Percentiles rank a stretch among this genome's conserved stretches.
These are phyloP conservation scores for Aspergillus diversus DNA, from an alignment of 495 filamentous ascomycete genomes.

Conservation along the genomic window DNA sequence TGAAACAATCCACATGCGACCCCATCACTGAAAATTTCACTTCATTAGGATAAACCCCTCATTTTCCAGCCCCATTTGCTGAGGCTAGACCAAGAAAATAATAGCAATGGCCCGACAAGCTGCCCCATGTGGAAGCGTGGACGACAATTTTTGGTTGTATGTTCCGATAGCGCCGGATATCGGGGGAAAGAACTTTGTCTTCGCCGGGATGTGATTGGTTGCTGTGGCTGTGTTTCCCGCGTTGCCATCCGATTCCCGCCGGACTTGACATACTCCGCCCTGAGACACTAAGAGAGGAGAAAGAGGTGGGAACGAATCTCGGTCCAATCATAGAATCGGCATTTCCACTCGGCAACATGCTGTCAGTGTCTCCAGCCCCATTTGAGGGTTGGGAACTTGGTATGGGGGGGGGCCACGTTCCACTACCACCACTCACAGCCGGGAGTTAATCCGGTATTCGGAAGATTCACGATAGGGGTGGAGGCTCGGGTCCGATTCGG, in stretches of 20 bases:
- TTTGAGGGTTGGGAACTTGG: too few relatives aligned
- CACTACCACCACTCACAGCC: slow-evolving; percentile 7
- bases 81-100: too few relatives aligned
- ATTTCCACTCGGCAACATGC: slow-evolving; percentile 5
- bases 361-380: too few relatives aligned
- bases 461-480: slow-evolving; percentile 3
- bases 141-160: neutral
- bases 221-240: neutral
- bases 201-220: neutral
- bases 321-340: slow-evolving; percentile 5
- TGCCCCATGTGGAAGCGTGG: too few relatives aligned
- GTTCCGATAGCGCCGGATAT: slow-evolving; percentile 8
- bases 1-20: too few relatives aligned
- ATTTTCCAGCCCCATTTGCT: too few relatives aligned
- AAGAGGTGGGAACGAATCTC: neutral
- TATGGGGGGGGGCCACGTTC: neutral
- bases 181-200: neutral
- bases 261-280: neutral
- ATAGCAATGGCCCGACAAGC: too few relatives aligned
- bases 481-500: neutral
- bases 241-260: slow-evolving; percentile 6
- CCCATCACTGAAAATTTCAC: too few relatives aligned
- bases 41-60: too few relatives aligned
- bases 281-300: neutral
- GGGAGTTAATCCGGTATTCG: slow-evolving; percentile 8